These are phyloP conservation scores for Cladophialophora exuberans DNA, from an alignment of 2,329 filamentous ascomycete species.

Conservation along the genomic window DNA sequence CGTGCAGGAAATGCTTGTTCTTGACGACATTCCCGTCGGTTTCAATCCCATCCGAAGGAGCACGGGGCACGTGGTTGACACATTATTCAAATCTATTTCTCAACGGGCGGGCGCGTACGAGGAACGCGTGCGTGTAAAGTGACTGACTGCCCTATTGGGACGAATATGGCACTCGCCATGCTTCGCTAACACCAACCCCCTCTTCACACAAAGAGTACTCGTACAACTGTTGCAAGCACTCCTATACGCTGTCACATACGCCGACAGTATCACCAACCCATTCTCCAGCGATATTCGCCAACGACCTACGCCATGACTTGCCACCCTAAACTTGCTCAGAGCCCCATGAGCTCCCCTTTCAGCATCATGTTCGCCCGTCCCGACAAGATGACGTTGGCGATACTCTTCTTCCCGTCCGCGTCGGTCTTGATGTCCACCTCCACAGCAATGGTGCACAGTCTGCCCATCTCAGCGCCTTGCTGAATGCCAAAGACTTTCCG, in stretches of 20 bases:
- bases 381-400: constrained; percentile 41
- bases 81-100: not conserved
- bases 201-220: too few relatives aligned
- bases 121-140: too few relatives aligned
- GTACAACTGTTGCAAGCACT: too few relatives aligned
- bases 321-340: not conserved
- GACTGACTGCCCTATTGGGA: too few relatives aligned
- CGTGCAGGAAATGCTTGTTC: constrained; percentile 1
- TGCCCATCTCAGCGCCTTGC: constrained; percentile 71
- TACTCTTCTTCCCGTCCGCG: constrained; percentile 50
- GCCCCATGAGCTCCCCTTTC: constrained; percentile 46
- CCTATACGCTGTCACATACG: too few relatives aligned
- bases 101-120: not conserved
- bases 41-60: not conserved
- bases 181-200: too few relatives aligned
- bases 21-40: not conserved
- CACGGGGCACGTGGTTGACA: too few relatives aligned
- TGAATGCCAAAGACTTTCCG: constrained; percentile 56
- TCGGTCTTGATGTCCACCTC: constrained; percentile 48
- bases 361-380: constrained; percentile 53
- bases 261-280: too few relatives aligned
- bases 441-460: constrained; percentile 48
- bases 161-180: too few relatives aligned
- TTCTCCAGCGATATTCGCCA: too few relatives aligned
- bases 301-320: too few relatives aligned